These are phyloP conservation scores for Phytophthora syringae DNA, from an alignment of 352 stramenopile species.

Conservation along the genomic window DNA sequence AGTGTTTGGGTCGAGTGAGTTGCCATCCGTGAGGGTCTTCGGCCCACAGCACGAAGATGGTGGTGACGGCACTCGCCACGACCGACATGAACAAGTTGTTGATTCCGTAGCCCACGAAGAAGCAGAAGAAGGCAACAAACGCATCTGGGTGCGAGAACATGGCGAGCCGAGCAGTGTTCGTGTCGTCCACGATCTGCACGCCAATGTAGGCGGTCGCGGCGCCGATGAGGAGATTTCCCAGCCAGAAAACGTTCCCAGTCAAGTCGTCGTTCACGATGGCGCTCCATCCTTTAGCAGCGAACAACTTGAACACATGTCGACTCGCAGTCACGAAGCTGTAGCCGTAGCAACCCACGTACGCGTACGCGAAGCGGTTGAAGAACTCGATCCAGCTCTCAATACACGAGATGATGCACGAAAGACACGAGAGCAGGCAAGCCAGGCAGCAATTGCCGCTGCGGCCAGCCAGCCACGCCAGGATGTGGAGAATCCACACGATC, in stretches of 20 bases:
- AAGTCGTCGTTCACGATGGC: conserved; percentile 92
- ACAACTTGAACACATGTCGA: conserved; percentile 81
- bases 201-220: conserved; percentile 68
- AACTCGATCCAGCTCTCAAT: conserved; percentile 89
- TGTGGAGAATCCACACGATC: conserved; percentile 68
- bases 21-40: conserved; percentile 83
- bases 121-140: conserved; percentile 74
- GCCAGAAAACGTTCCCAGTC: conserved; percentile 84
- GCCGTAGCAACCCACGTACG: conserved; percentile 89
- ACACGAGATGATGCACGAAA: conserved; percentile 81
- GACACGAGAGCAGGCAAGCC: conserved; percentile 65
- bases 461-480: conserved; percentile 64
- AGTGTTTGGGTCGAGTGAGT: conserved; percentile 72
- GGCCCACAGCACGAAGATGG: conserved; percentile 85
- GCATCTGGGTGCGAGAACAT: conserved; percentile 75
- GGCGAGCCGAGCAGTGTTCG: conserved; percentile 54
- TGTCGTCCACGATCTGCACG: conserved; percentile 55
- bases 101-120: conserved; percentile 76
- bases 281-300: conserved; percentile 82
- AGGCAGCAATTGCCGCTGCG: conserved; percentile 81
- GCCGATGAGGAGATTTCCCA: conserved; percentile 84
- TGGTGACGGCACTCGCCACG: conserved; percentile 77
- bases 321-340: conserved; percentile 87
- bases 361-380: conserved; percentile 91
- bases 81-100: conserved; percentile 80